Conservation (phyloP, 352 stramenopile genomes). For the Phytophthora pseudosyringae region DNA sequence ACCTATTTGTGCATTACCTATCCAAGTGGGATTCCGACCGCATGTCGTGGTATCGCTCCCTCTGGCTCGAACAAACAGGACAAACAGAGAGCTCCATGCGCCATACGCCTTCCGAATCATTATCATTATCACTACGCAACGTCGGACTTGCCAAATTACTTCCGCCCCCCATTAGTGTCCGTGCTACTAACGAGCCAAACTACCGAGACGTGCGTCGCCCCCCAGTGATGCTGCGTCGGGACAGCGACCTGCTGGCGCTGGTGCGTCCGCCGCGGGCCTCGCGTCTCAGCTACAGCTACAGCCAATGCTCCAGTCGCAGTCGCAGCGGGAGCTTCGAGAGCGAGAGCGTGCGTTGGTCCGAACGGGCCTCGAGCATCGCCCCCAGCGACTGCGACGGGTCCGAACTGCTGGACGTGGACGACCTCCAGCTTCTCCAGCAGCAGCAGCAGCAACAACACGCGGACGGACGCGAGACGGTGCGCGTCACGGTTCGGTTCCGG, state of each 20-base stretch:
- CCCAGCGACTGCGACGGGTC: slow-evolving; percentile 38
- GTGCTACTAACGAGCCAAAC: not conserved
- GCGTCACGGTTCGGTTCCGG: slow-evolving; percentile 50
- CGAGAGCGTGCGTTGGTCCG: slow-evolving; percentile 26
- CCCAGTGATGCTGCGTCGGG: slow-evolving; percentile 34
- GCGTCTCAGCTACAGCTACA: slow-evolving; percentile 39
- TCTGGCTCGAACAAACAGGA: slow-evolving; percentile 13
- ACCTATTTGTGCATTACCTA: slow-evolving; percentile 2
- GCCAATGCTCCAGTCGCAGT: slow-evolving; percentile 42
- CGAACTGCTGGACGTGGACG: slow-evolving; percentile 42
- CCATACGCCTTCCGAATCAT: not conserved
- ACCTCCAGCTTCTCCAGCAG: slow-evolving; percentile 40
- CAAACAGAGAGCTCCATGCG: not conserved
- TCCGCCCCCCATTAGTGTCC: slow-evolving; percentile 9
- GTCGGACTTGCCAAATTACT: slow-evolving; percentile 16
- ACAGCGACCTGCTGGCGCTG: slow-evolving; percentile 35
- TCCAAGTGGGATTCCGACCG: no score
- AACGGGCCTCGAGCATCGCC: slow-evolving; percentile 25
- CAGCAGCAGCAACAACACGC: slow-evolving; percentile 20
- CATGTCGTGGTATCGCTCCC: slow-evolving; percentile 19
- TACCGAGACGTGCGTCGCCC: not conserved
- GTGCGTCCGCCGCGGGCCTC: slow-evolving; percentile 9
- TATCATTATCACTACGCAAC: slow-evolving; percentile 8
- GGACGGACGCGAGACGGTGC: slow-evolving; percentile 40
- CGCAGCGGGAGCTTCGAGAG: slow-evolving; percentile 43